Evolutionary conservation across 2,329 filamentous ascomycete species (phyloP).

Genomic region (Teratosphaeria epicoccoides): DNA sequence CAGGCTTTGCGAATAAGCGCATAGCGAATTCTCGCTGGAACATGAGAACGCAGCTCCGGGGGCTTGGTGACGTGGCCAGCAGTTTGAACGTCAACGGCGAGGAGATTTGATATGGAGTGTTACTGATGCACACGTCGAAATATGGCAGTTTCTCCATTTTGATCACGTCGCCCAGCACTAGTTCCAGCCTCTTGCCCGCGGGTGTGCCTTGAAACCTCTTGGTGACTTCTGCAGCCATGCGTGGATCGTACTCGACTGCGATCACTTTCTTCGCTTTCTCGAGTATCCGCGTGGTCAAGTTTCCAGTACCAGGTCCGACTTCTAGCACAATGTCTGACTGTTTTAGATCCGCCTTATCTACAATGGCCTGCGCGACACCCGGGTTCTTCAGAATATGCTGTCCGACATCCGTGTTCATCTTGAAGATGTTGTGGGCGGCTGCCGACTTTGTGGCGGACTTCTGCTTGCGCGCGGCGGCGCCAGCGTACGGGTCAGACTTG

Average conservation of each 20-base stretch:
- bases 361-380: slow-evolving; percentile 70
- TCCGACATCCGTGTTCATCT: slow-evolving; percentile 87
- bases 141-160: slow-evolving; percentile 65
- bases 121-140: slow-evolving; percentile 76
- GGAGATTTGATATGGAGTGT: slow-evolving; percentile 72
- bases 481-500: slow-evolving; percentile 35
- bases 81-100: slow-evolving; percentile 87
- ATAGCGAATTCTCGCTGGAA: slow-evolving; percentile 93
- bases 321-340: slow-evolving; percentile 84
- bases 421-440: slow-evolving; percentile 71
- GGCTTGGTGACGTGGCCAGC: slow-evolving; percentile 68
- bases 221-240: slow-evolving; percentile 92
- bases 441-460: slow-evolving; percentile 27
- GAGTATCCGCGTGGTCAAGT: slow-evolving; percentile 79
- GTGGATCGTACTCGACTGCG: slow-evolving; percentile 84
- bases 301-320: slow-evolving; percentile 82
- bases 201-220: slow-evolving; percentile 88
- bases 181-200: slow-evolving; percentile 70
- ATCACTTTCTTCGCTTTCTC: slow-evolving; percentile 76
- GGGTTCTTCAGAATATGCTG: slow-evolving; percentile 91
- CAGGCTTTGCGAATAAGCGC: slow-evolving; percentile 75
- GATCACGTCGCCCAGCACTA: slow-evolving; percentile 85
- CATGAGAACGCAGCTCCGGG: slow-evolving; percentile 81
- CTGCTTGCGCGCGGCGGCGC: slow-evolving; percentile 34
- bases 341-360: slow-evolving; percentile 79